Percentiles rank a stretch among this genome's conserved stretches.
phyloP scores from a whole-genome alignment of 192 early-diverging fungal species.

The Coemansia sp. region DNA sequence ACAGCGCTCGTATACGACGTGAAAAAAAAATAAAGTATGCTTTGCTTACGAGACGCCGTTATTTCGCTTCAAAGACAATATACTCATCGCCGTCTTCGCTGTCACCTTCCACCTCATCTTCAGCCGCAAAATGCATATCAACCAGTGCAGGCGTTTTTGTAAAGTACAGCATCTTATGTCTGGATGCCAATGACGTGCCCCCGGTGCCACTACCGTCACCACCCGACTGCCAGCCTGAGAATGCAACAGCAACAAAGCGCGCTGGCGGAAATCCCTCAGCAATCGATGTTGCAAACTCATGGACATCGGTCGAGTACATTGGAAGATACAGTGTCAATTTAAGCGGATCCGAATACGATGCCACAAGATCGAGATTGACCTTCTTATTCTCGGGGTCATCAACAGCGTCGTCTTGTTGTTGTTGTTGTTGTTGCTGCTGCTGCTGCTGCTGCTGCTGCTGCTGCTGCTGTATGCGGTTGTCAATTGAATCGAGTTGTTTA shows the following conservation, averaged over 20 bases:
- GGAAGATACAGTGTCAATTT: conserved; percentile 30
- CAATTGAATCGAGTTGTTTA: neutral
- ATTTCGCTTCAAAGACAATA: conserved; percentile 31
- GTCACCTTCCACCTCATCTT: neutral
- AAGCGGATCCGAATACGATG: conserved; percentile 15
- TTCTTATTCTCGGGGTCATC: neutral
- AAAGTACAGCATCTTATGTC: conserved; percentile 17
- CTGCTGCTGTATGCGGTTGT: neutral
- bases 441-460: no score
- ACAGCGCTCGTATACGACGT: no score
- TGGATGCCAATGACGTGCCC: neutral
- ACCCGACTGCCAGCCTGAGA: neutral
- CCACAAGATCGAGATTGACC: neutral
- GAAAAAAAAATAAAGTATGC: neutral
- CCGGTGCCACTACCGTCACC: neutral
- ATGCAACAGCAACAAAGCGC: conserved; percentile 21
- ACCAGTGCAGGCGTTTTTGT: conserved; percentile 38
- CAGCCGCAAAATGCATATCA: conserved; percentile 25
- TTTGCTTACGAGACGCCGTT: neutral
- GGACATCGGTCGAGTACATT: conserved; percentile 45
- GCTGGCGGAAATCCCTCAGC: conserved; percentile 41
- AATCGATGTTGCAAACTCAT: conserved; percentile 30
- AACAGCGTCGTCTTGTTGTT: neutral
- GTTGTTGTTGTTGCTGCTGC: neutral
- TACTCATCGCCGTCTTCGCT: conserved; percentile 26